Evolutionary conservation across 768 basidiomycete genomes (phyloP), one percentile per base, ranked within the genome.

Genomic region (Tulasnella sp.): DNA sequence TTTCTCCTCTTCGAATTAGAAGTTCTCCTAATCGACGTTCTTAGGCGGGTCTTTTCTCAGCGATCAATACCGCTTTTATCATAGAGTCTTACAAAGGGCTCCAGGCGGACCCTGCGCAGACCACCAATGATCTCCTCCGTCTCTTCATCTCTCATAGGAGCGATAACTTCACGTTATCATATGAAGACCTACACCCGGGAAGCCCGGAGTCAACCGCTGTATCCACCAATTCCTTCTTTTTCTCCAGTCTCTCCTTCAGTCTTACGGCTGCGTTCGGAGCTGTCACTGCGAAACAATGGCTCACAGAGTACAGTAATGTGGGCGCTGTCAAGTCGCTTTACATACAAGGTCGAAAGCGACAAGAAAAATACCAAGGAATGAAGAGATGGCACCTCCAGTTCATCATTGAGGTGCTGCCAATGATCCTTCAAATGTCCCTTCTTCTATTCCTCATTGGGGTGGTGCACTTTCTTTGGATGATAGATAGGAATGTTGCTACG

Each of bases 31-130:
- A 31, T 1, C 37, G 8, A 22, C 24, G 27, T 32, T 19, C 12
- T 8, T 28, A 51, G 49, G 49, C 49, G 12, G 49, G 49, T 42
- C 49, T 51, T 22, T 51, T 51, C 31, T 51, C 49, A 8, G 25
- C 37, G 15, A 42, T 51, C 39, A 51, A 51, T 34, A 41, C 49
- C 8, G 37, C 37, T 19, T 40, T 42, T 20, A 40, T 51, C 49
- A 15, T 51, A 19, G 27, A 32, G 27, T 42, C 49, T 4, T 10
- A 42, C 7, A 7, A 16, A 3, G 34, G 16, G 19, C 35, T 51
- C 19, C 9, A 15, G 5, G 25, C 37, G 25, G 28, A 41, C 39
- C 37, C 37, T 3, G 29, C 22, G 20, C 28, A 28, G 6, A 22
- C 27, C 25, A 29, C 49, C 24, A 43, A 22, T 28, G 37, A 27